phyloP scores from a whole-genome alignment of 768 basidiomycete genomes.

The Crassisporium funariophilum region DNA sequence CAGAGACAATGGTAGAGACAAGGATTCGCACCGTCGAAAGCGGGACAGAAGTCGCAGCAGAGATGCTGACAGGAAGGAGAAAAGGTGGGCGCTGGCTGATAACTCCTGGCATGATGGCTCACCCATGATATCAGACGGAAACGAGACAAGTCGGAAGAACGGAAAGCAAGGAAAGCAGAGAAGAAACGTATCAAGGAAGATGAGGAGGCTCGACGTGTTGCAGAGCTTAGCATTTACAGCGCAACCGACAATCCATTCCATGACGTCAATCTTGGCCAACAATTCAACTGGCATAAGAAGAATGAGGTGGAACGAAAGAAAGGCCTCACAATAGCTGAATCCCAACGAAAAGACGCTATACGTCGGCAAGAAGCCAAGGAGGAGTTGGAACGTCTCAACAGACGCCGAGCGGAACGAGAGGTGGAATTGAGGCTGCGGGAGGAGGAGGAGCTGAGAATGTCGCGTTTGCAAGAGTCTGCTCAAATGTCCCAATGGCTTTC shows the following conservation, averaged over 20 bases:
- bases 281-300: constrained; percentile 99
- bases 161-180: constrained; percentile 83
- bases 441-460: constrained; percentile 90
- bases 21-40: constrained; percentile 15
- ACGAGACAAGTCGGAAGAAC: constrained; percentile 85
- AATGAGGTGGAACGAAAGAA: constrained; percentile 92
- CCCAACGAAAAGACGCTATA: constrained; percentile 76
- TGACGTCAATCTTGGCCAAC: constrained; percentile 93
- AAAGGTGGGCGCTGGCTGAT: constrained; percentile 39
- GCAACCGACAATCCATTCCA: constrained; percentile 98
- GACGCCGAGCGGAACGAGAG: constrained; percentile 88
- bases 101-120: neutral
- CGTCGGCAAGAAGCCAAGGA: constrained; percentile 91
- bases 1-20: constrained; percentile 29
- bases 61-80: constrained; percentile 43
- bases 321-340: constrained; percentile 78
- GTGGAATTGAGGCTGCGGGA: constrained; percentile 86
- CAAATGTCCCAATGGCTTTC: constrained; percentile 99
- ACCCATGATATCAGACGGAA: constrained; percentile 60
- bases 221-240: constrained; percentile 95
- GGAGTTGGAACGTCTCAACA: constrained; percentile 90
- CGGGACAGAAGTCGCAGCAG: constrained; percentile 40
- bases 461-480: constrained; percentile 87
- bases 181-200: constrained; percentile 83
- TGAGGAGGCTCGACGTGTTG: constrained; percentile 89